Conservation (phyloP, 495 filamentous ascomycete species). For the Parachaetomium inaequale region DNA sequence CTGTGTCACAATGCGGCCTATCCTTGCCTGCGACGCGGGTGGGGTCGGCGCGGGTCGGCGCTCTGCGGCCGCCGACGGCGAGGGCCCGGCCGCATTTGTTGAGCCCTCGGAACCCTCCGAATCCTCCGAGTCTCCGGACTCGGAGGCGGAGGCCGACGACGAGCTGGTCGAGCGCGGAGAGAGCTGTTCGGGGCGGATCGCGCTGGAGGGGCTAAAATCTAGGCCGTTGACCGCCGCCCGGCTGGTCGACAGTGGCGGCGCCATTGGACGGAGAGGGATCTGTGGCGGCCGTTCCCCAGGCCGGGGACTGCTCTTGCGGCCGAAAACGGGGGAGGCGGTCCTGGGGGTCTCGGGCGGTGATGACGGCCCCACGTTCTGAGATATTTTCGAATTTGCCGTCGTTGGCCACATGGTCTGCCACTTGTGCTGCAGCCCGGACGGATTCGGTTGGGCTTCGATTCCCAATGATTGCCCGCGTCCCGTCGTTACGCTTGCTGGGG, state of each 20-base stretch:
- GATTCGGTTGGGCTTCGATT: conserved; percentile 10
- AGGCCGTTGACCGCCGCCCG: conserved; percentile 40
- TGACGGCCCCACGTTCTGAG: conserved; percentile 47
- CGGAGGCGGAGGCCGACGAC: conserved; percentile 26
- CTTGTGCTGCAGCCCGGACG: conserved; percentile 14
- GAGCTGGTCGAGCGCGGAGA: conserved; percentile 50
- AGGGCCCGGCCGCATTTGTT: conserved; percentile 29
- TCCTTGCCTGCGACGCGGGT: conserved; percentile 26
- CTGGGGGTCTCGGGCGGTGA: conserved; percentile 54
- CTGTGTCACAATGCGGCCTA: conserved; percentile 34
- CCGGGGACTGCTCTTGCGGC: conserved; percentile 34
- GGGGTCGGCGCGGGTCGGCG: conserved; percentile 23
- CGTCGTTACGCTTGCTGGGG: conserved; percentile 13
- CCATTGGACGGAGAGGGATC: conserved; percentile 30
- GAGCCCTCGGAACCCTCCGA: conserved; percentile 28
- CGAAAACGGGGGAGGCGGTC: conserved; percentile 40
- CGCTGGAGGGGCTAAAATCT: conserved; percentile 40
- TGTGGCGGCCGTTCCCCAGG: conserved; percentile 29
- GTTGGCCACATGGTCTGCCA: conserved; percentile 45
- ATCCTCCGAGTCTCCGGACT: conserved; percentile 33
- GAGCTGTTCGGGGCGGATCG: conserved; percentile 44
- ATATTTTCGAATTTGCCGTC: conserved; percentile 45
- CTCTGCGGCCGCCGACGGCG: conserved; percentile 36
- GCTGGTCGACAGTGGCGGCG: conserved; percentile 34
- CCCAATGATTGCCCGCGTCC: conserved; percentile 5